Base-by-base conservation (phyloP, 2,329 filamentous ascomycete species). In the Diplodia seriata region DNA sequence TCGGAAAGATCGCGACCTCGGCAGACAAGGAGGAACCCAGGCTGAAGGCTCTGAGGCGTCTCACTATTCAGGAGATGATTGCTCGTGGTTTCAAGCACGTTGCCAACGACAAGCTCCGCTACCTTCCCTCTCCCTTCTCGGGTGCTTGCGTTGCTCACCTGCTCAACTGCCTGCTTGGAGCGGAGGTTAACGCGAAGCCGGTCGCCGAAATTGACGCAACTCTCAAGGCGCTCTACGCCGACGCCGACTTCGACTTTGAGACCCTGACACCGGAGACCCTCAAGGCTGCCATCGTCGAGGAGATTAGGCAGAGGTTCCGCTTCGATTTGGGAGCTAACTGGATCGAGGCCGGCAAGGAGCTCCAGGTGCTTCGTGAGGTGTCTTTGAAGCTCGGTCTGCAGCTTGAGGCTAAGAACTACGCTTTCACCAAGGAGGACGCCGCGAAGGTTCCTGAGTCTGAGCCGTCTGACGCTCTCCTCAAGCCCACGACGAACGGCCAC, bases 21-120 rank as follows among this genome's bases (percentile, higher is more conserved):
- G 88, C 90, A 49, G 78, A 79, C 70, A 78, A 78, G 71, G 82
- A 86, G 69, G 86, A 89, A 73, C 85, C 87, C 66, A 90, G 92
- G 70, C 85, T 98, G 29, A 84, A 89, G 73, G 93, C 93, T 70
- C 84, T 99, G 73, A 89, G 87, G 71, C 87, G 89, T 68, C 87
- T 99, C 47, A 87, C 91, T 70, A 80, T 92, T 51, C 94, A 97
- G 77, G 95, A 99, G 80, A 98, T 98, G 91, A 87, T 98, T 71
- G 87, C 92, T n/a, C 89, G 95, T 82, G 89, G 91, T 5, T 97
- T 98, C 86, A 99, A 99, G 86, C 94, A 99, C 80, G 85, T 95
- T 70, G 87, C 91, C 68, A 90, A 92, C 77, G 86, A 86, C 73
- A 91, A 96, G 78, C 84, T 99, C 70, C 90, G 91, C 71, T 88